Evolutionary conservation across 2,329 filamentous ascomycete genomes (phyloP).

Genomic region (Aspergillus fischeri): DNA sequence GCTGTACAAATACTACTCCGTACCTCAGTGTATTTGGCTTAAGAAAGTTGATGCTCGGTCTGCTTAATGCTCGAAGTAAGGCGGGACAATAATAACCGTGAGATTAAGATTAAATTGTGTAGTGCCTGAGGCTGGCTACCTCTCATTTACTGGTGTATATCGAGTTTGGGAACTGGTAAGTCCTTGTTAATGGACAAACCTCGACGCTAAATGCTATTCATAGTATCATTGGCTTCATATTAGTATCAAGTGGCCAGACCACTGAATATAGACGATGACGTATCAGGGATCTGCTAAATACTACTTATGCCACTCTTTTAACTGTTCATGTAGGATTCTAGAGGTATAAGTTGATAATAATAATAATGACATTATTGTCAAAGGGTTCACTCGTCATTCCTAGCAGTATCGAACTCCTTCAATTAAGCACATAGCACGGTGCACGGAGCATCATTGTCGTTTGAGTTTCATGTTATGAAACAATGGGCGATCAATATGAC

Average conservation of each 20-base stretch:
- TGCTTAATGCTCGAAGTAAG: too few relatives aligned
- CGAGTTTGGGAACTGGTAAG: background rate
- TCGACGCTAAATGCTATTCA: background rate
- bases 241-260: background rate
- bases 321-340: too few relatives aligned
- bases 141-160: too few relatives aligned
- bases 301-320: too few relatives aligned
- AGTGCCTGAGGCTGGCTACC: too few relatives aligned
- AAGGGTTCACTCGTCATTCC: background rate
- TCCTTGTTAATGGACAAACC: background rate
- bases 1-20: too few relatives aligned
- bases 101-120: too few relatives aligned
- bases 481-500: background rate
- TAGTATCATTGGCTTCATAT: background rate
- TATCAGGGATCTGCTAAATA: background rate
- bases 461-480: background rate
- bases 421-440: background rate
- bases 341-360: too few relatives aligned
- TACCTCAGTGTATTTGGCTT: too few relatives aligned
- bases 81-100: too few relatives aligned
- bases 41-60: too few relatives aligned
- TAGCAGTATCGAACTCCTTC: background rate
- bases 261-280: background rate
- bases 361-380: background rate
- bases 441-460: background rate